Evolutionary conservation across 176 grass and related monocot genomes (phyloP), one percentile per base, ranked within the genome.

Genomic region (Elymus sibiricus): DNA sequence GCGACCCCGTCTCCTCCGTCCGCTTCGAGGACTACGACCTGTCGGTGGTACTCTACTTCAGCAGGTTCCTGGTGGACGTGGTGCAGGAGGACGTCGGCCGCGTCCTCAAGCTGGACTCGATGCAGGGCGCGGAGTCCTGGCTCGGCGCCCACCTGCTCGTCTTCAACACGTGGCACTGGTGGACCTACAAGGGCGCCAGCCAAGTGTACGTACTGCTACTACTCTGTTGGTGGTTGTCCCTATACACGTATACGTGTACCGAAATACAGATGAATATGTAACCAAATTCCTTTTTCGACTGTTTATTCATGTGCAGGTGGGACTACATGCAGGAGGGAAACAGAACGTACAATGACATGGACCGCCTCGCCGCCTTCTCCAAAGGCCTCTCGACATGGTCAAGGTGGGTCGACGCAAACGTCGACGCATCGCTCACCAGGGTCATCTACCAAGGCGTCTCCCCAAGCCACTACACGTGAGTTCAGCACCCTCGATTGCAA

Each of bases 141-240:
- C 65, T 69, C 39, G 65, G 86, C 59, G 88, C 88, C 8, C 82
- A 93, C 82, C 34, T 93, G 43, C 82, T 93, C 77, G 69, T 93
- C 85, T 93, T 93, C 74, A 88, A 90, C 88, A 93, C 88, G 0
- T 93, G 91, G 91, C 91, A 90, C 51, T 93, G 91, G 91, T 93
- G 91, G 91, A 93, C 91, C 0, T 87, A 88, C 78, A 82, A 14
- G 49, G 86, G 91, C 32, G 58, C 64, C 0, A 86, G 87, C 85
- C 91, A 93, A 90, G 80, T 84, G 88, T 86, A 82, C 14, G 35
- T 5, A 11, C 35, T 19, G 12, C n/a, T 34, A 22, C 53, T 7
- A 21, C 1, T 47, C 44, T 15, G 44, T 46, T 21, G 0, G 1
- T 5, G 17, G 35, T 4, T 22, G 32, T 37, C 4, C 29, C 4